Base-by-base conservation (phyloP, 2,329 filamentous ascomycete species). In the Cladorrhinum sp. region DNA sequence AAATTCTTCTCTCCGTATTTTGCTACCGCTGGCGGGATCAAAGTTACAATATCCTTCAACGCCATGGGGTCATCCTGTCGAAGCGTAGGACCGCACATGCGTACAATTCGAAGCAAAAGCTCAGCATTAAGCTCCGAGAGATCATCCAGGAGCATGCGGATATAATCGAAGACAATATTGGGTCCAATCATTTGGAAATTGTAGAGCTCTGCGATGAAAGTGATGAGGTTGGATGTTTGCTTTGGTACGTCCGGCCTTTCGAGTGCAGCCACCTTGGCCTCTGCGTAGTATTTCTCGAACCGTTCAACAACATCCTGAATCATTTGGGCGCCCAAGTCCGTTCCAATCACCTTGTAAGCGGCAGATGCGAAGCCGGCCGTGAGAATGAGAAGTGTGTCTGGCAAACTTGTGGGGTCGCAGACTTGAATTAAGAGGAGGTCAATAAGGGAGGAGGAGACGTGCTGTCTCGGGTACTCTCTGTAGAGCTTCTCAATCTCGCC, bases 61-160 rank as follows among this genome's bases (percentile, higher is more conserved):
- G 93, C 82, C 36, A 90, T 87, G 0, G 93, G 90, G 67, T 99
- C 93, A 64, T 99, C 95, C 68, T 92, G 88, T 55, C 95, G 86
- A 10, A 99, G 81, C 62, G 96, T 88, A 20, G 88, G 86, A 2
- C 95, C 95, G 66, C 85, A 91, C 70, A 87, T 88, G 64, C 91
- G 89, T 58, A 97, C 89, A 48, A 97, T 84, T 58, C 91, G 88
- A 20, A 99, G 80, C 9, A 98, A 80, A 1, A 98, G 79, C 74
- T 98, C 95, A 0, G 93, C 93, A 71, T 96, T 96, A 38, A 89
- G 77, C 72, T 98, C 93, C 0, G 88, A 91, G 1, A 98, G 83
- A 25, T 88, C 83, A 10, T 78, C 76, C 13, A 98, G 78, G 55
- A 96, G 88, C 48, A 90, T 78, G 27, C 91, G 87, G 71, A 98